Evolutionary conservation across 805 yeast genomes (phyloP).

Genomic region (Ogataea populi-albae): DNA sequence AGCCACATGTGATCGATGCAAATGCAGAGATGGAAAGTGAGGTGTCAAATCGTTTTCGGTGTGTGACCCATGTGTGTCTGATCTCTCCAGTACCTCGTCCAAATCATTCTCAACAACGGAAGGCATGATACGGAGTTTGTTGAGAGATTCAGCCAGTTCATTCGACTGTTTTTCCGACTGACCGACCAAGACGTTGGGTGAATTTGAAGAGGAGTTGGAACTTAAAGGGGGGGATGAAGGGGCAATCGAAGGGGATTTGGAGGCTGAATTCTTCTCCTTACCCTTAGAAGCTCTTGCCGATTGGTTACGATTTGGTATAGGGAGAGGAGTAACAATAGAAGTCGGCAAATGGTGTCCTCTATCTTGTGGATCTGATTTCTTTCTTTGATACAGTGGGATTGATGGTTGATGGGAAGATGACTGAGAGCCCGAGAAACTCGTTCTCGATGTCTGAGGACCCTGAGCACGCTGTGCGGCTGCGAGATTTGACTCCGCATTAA

Average conservation of each 20-base stretch:
- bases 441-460: background rate
- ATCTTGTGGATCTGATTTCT: constrained; percentile 5
- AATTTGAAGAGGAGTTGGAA: constrained; percentile 15
- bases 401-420: constrained; percentile 1
- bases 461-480: constrained; percentile 14
- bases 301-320: constrained; percentile 1
- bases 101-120: constrained; percentile 33
- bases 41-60: constrained; percentile 1
- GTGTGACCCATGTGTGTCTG: constrained; percentile 7
- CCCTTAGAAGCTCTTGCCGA: background rate
- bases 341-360: constrained; percentile 9
- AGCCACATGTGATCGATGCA: constrained; percentile 2
- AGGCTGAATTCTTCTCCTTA: constrained; percentile 5
- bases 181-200: constrained; percentile 14
- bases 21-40: constrained; percentile 2
- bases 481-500: constrained; percentile 6
- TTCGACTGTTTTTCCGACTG: constrained; percentile 9
- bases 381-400: constrained; percentile 1
- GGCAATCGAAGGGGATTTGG: constrained; percentile 10
- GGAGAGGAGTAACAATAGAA: constrained; percentile 1
- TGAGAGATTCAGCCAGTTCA: constrained; percentile 25
- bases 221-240: constrained; percentile 22
- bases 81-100: constrained; percentile 30
- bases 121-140: constrained; percentile 31
- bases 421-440: background rate